Conservation (phyloP, 2,329 filamentous ascomycete genomes). For the Aspergillus texensis region DNA sequence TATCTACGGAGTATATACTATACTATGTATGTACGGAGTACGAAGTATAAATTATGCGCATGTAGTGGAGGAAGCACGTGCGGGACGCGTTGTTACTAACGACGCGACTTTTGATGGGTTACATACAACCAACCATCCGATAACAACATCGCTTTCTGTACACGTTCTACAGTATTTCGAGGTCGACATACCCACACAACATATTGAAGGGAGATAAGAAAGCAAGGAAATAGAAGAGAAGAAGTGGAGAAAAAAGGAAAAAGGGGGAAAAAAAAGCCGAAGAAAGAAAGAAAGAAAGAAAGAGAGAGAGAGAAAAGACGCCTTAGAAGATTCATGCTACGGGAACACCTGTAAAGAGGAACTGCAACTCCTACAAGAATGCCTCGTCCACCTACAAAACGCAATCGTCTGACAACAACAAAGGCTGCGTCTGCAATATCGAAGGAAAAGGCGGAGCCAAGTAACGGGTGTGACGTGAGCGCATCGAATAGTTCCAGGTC, state of each 20-base stretch:
- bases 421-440: conserved; percentile 7
- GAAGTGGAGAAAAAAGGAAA: not conserved
- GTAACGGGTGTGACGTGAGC: not conserved
- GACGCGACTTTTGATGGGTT: not conserved
- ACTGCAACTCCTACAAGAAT: conserved; percentile 16
- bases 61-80: not conserved
- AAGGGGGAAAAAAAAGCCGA: not conserved
- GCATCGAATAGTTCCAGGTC: conserved; percentile 8
- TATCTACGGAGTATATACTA: too few relatives aligned
- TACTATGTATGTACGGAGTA: too few relatives aligned
- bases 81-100: not conserved
- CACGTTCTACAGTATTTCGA: not conserved
- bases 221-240: not conserved
- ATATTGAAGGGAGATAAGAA: not conserved
- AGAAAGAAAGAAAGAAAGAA: not conserved
- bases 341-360: not conserved
- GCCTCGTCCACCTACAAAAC: conserved; percentile 33
- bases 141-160: not conserved
- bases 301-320: not conserved
- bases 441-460: conserved; percentile 8
- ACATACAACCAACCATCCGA: not conserved
- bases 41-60: not conserved
- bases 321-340: not conserved
- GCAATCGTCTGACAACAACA: conserved; percentile 24
- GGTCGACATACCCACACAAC: not conserved